phyloP scores from a whole-genome alignment of 2,329 filamentous ascomycete genomes.

The Huntiella decipiens region DNA sequence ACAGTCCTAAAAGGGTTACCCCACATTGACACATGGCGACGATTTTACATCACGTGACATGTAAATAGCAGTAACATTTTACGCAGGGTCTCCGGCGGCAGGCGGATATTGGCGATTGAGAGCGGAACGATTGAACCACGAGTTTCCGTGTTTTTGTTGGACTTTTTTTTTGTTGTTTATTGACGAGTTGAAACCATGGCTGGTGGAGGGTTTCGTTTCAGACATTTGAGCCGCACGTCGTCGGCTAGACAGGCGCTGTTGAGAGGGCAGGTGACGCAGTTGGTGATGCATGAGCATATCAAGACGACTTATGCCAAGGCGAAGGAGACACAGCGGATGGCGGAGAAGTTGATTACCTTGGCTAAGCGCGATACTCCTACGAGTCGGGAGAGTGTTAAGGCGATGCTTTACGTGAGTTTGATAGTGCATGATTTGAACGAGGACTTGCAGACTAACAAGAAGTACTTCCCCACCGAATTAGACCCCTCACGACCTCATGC shows the following conservation, averaged over 20 bases:
- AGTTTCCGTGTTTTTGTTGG: neutral
- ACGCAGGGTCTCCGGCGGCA: too few species aligned
- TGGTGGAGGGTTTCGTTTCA: slow-evolving; percentile 70
- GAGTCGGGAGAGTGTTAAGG: slow-evolving; percentile 52
- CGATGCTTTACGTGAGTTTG: slow-evolving; percentile 63
- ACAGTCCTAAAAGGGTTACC: too few species aligned
- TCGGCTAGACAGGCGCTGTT: slow-evolving; percentile 81
- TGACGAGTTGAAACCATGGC: slow-evolving; percentile 40
- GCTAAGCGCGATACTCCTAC: slow-evolving; percentile 86
- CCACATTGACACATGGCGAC: too few species aligned
- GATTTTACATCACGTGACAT: too few species aligned
- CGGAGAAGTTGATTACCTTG: slow-evolving; percentile 84
- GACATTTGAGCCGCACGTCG: slow-evolving; percentile 70
- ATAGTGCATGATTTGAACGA: neutral
- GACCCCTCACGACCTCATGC: slow-evolving; percentile 51
- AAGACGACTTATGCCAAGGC: slow-evolving; percentile 91
- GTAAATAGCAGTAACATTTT: too few species aligned
- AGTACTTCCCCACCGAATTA: slow-evolving; percentile 17
- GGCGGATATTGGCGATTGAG: too few species aligned
- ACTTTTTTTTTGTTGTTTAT: neutral
- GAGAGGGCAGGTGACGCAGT: slow-evolving; percentile 86
- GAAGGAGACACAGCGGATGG: slow-evolving; percentile 85
- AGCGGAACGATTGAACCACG: too few species aligned
- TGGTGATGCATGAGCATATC: slow-evolving; percentile 85
- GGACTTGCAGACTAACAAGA: neutral